Conservation (phyloP, 139 green algal genomes). For the Closterium sp. region DNA sequence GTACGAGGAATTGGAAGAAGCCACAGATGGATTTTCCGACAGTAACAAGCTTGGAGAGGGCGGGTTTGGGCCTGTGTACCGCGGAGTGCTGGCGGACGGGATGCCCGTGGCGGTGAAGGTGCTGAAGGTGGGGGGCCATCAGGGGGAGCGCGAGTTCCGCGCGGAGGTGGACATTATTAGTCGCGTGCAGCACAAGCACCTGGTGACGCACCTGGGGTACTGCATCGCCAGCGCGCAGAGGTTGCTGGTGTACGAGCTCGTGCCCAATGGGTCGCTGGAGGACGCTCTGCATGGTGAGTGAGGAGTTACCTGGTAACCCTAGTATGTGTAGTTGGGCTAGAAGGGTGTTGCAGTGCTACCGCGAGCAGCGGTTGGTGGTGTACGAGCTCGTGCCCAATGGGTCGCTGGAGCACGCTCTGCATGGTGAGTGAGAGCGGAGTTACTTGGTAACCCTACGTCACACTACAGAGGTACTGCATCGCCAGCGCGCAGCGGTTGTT, state of each 20-base stretch:
- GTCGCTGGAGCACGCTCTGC: conserved; percentile 41
- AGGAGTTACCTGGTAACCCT: not conserved
- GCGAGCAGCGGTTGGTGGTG: conserved; percentile 45
- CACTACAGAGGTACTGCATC: conserved; percentile 45
- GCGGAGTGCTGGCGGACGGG: conserved; percentile 10
- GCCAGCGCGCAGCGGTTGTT: conserved; percentile 23
- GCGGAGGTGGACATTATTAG: not conserved
- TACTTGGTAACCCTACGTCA: conserved; percentile 9
- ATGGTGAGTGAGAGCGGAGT: conserved; percentile 17
- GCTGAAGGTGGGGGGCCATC: conserved; percentile 22
- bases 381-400: conserved; percentile 41
- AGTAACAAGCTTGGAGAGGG: conserved; percentile 9
- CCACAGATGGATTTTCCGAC: not conserved
- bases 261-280: conserved; percentile 49
- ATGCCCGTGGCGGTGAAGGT: conserved; percentile 20
- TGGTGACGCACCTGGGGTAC: conserved; percentile 49
- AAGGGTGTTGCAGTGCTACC: no score
- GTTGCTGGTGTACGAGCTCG: conserved; percentile 43
- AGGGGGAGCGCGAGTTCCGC: not conserved
- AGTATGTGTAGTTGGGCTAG: no score
- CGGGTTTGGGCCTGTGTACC: conserved; percentile 29
- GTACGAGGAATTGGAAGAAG: conserved; percentile 32
- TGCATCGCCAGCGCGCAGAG: conserved; percentile 47
- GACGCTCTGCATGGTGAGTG: conserved; percentile 33
- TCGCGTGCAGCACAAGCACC: conserved; percentile 44